These are phyloP conservation scores for Epicoccum sorghinum DNA, from an alignment of 2,329 filamentous ascomycete species.

Conservation along the genomic window DNA sequence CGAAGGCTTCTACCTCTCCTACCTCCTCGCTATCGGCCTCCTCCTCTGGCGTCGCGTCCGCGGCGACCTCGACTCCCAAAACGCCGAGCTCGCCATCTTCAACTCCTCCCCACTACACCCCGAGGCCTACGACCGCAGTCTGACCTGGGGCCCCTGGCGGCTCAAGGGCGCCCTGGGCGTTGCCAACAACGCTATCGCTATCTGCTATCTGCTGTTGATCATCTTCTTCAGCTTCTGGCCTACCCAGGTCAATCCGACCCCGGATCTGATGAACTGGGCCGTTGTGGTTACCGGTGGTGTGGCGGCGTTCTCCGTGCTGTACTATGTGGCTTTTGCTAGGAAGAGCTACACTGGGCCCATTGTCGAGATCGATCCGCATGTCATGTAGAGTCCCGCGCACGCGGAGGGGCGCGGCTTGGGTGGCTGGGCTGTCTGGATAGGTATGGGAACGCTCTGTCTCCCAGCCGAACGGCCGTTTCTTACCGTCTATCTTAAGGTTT, in stretches of 20 bases:
- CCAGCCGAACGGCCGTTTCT: no score
- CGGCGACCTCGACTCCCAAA: slow-evolving; percentile 36
- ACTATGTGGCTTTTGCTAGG: slow-evolving; percentile 39
- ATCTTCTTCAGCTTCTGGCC: slow-evolving; percentile 49
- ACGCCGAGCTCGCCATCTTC: slow-evolving; percentile 31
- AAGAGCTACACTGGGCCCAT: slow-evolving; percentile 43
- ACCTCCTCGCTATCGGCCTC: slow-evolving; percentile 40
- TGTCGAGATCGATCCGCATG: slow-evolving; percentile 38
- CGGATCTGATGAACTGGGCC: slow-evolving; percentile 42
- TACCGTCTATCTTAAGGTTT: no score
- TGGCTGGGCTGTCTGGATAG: no score
- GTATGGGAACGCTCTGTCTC: no score
- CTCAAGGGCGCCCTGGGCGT: slow-evolving; percentile 37
- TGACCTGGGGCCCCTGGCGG: slow-evolving; percentile 45
- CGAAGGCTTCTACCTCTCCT: slow-evolving; percentile 47
- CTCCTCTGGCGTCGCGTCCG: slow-evolving; percentile 46
- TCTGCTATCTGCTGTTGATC: slow-evolving; percentile 40
- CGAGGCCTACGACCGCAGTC: slow-evolving; percentile 27
- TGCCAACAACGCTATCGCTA: slow-evolving; percentile 41
- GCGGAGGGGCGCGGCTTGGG: no score
- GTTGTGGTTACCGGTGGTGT: slow-evolving; percentile 41
- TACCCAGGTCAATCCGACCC: slow-evolving; percentile 19
- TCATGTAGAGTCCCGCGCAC: slow-evolving; percentile 8
- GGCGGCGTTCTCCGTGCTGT: slow-evolving; percentile 36
- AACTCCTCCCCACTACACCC: slow-evolving; percentile 22